A percentile compares a stretch with the other conserved stretches of the same genome.
Evolutionary conservation across 495 filamentous ascomycete species (phyloP).

Genomic region (Filosporella fistucella): DNA sequence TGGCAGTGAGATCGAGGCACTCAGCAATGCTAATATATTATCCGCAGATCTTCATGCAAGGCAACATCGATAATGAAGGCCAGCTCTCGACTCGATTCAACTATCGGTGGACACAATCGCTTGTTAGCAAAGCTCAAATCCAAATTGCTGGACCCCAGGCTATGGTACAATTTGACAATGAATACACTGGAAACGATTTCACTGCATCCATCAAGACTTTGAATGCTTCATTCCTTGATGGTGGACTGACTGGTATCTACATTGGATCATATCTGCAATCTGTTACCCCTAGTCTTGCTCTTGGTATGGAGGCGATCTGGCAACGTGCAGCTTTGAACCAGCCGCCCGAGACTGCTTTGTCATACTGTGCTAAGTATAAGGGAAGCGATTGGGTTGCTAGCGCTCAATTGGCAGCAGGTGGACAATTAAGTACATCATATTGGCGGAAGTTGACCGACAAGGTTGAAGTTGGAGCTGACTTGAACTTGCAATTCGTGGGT

Average conservation of each 20-base stretch:
- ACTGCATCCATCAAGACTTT: constrained; percentile 84
- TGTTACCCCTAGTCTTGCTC: constrained; percentile 77
- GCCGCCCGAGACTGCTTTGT: constrained; percentile 78
- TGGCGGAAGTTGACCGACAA: constrained; percentile 93
- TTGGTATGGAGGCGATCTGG: constrained; percentile 93
- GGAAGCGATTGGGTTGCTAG: constrained; percentile 86
- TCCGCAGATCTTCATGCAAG: constrained; percentile 85
- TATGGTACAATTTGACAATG: constrained; percentile 86
- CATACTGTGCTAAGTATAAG: constrained; percentile 88
- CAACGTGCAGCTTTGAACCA: constrained; percentile 73
- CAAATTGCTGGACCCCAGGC: constrained; percentile 70
- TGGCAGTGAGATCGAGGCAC: no score
- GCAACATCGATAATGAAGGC: constrained; percentile 87
- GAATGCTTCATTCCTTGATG: constrained; percentile 90
- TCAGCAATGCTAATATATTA: constrained; percentile 5
- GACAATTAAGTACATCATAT: constrained; percentile 85
- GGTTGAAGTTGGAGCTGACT: constrained; percentile 92
- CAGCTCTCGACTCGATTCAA: constrained; percentile 80
- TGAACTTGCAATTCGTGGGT: constrained; percentile 74
- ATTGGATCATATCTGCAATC: constrained; percentile 94
- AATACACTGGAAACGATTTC: constrained; percentile 91
- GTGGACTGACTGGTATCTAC: constrained; percentile 88
- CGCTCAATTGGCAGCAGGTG: constrained; percentile 76
- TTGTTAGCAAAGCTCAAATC: constrained; percentile 80
- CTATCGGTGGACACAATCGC: constrained; percentile 71